A percentile compares a stretch with the other conserved stretches of the same genome.
Conservation (phyloP, 2,329 filamentous ascomycete genomes). For the Teratosphaeria gauchensis region DNA sequence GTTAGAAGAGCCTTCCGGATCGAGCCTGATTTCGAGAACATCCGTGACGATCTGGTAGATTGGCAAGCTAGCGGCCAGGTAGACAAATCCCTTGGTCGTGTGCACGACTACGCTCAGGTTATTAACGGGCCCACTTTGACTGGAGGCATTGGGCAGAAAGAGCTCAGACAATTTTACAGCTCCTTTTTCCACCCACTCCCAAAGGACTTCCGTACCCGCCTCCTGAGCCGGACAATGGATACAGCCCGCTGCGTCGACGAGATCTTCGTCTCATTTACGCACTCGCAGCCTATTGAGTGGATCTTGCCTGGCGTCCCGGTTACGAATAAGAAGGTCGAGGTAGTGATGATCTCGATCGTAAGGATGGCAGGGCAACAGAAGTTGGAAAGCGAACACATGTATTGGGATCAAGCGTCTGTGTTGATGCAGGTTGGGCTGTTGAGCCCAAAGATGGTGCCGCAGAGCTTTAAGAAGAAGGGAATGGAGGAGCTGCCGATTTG, state of each 20-base stretch:
- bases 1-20: conserved; percentile 52
- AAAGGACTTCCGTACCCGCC: conserved; percentile 41
- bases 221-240: conserved; percentile 50
- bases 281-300: conserved; percentile 48
- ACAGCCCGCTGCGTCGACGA: conserved; percentile 53
- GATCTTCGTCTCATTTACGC: conserved; percentile 47
- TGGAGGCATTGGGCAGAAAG: conserved; percentile 34
- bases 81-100: conserved; percentile 30
- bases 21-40: conserved; percentile 36
- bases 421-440: conserved; percentile 49
- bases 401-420: conserved; percentile 55
- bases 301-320: conserved; percentile 49
- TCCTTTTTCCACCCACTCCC: conserved; percentile 46
- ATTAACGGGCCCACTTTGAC: conserved; percentile 38
- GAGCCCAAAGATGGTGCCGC: conserved; percentile 45
- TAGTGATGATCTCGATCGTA: conserved; percentile 47
- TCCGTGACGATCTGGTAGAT: conserved; percentile 30
- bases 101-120: conserved; percentile 29
- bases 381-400: conserved; percentile 48
- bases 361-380: conserved; percentile 42
- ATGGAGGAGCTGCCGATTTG: conserved; percentile 39
- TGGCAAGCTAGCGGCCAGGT: conserved; percentile 20
- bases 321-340: conserved; percentile 47
- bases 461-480: conserved; percentile 34
- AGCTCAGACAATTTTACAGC: conserved; percentile 43